Conservation (phyloP, 2,329 filamentous ascomycete genomes). For the Fonsecaea pedrosoi region DNA sequence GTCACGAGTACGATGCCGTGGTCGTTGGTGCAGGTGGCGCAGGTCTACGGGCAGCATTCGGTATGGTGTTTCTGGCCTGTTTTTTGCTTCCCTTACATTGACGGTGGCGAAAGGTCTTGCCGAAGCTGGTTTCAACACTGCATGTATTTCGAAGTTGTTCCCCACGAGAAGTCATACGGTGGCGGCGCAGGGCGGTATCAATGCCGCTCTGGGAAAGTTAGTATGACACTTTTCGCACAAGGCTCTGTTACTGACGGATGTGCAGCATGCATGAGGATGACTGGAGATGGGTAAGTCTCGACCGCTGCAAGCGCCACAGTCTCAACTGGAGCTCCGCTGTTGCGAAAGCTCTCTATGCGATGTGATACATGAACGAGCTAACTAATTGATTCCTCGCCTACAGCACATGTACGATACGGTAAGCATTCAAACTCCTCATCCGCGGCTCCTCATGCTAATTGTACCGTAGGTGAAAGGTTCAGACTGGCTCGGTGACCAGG, state of each 20-base stretch:
- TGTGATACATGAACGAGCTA: constrained; percentile 1
- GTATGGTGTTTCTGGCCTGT: background rate
- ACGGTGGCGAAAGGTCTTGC: constrained; percentile 53
- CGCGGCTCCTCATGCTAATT: background rate
- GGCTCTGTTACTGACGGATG: constrained; percentile 24
- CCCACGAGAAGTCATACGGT: constrained; percentile 70
- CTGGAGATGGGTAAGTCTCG: constrained; percentile 54
- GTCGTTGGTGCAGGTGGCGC: constrained; percentile 74
- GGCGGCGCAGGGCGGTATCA: constrained; percentile 71
- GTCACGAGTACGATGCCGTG: constrained; percentile 89
- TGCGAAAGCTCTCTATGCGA: background rate
- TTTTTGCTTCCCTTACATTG: background rate
- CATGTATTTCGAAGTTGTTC: constrained; percentile 69
- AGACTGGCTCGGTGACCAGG: constrained; percentile 66
- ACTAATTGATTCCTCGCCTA: background rate
- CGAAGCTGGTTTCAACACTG: constrained; percentile 69
- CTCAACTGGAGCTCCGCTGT: background rate
- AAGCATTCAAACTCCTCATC: background rate
- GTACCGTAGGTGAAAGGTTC: constrained; percentile 55
- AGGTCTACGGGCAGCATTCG: constrained; percentile 68
- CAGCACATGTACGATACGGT: constrained; percentile 65
- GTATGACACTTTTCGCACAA: constrained; percentile 19
- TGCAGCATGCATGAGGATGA: constrained; percentile 60
- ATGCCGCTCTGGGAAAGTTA: constrained; percentile 62
- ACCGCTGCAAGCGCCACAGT: no score